Conservation (phyloP, 2,329 filamentous ascomycete genomes). For the Bipolaris zeicola region DNA sequence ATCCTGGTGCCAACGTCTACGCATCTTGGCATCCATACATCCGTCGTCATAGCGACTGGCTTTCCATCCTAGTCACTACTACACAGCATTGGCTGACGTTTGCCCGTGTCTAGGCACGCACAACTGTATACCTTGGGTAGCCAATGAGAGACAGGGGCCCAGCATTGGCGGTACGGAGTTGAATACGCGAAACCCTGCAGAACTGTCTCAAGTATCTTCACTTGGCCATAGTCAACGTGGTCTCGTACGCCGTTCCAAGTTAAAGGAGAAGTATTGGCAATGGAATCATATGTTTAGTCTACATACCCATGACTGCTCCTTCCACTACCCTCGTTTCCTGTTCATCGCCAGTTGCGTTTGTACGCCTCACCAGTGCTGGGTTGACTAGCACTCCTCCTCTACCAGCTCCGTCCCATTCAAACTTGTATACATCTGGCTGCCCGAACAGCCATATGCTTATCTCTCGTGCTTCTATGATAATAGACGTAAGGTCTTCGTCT, state of each 20-base stretch:
- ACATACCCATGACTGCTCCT: slow-evolving; percentile 13
- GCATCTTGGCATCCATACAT: not conserved
- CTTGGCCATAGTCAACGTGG: not conserved
- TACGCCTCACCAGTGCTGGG: slow-evolving; percentile 27
- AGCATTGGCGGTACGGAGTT: not conserved
- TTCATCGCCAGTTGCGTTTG: slow-evolving; percentile 5
- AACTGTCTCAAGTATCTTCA: not conserved
- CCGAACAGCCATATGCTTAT: slow-evolving; percentile 39
- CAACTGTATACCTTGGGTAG: not conserved
- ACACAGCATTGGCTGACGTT: slow-evolving; percentile 18
- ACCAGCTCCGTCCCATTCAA: slow-evolving; percentile 34
- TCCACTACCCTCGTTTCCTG: slow-evolving; percentile 14
- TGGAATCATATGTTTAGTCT: not conserved
- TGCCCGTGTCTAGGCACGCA: slow-evolving; percentile 2
- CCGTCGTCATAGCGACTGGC: slow-evolving; percentile 17
- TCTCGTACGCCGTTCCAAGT: not conserved
- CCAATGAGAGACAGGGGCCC: not conserved
- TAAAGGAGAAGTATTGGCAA: not conserved
- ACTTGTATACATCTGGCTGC: slow-evolving; percentile 32
- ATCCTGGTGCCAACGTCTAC: not conserved
- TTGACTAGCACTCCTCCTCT: slow-evolving; percentile 30
- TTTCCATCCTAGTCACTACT: not conserved
- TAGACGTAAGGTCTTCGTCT: slow-evolving; percentile 34
- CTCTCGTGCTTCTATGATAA: slow-evolving; percentile 36
- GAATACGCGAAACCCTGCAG: not conserved